Conservation (phyloP, 164 flowering plant species). For the Piper betle region DNA sequence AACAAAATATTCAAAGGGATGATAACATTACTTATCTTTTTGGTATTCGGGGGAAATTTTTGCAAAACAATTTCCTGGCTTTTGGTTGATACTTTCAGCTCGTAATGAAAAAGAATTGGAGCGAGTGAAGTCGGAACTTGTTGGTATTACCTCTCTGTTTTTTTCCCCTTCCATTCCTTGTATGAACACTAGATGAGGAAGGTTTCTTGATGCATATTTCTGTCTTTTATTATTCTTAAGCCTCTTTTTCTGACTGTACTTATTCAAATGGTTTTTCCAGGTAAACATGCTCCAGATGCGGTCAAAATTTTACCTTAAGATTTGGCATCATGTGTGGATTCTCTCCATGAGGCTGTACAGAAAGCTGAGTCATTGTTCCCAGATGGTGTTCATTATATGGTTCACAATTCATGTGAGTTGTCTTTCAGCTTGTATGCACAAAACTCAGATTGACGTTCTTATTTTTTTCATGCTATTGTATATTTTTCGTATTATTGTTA, state of each 20-base stretch:
- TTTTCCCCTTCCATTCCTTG: not conserved
- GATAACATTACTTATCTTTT: conserved; percentile 1
- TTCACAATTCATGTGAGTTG: conserved; percentile 88
- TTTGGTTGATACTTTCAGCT: conserved; percentile 85
- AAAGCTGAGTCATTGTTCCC: conserved; percentile 69
- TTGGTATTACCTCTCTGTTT: not conserved
- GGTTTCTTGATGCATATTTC: not conserved
- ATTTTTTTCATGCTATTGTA: not conserved
- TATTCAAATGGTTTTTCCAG: conserved; percentile 15
- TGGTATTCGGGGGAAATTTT: conserved; percentile 58
- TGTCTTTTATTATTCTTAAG: not conserved
- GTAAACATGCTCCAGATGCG: conserved; percentile 74
- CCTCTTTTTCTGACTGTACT: not conserved
- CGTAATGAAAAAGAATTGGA: conserved; percentile 72
- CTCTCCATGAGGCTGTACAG: conserved; percentile 54
- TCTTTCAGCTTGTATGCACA: not conserved
- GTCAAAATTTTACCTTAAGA: conserved; percentile 79
- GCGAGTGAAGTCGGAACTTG: conserved; percentile 57
- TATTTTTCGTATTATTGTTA: not conserved
- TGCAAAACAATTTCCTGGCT: conserved; percentile 66
- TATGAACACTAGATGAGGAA: not conserved
- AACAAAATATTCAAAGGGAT: not conserved
- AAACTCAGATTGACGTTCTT: not conserved
- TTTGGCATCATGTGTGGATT: conserved; percentile 64
- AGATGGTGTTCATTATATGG: conserved; percentile 82